These are phyloP conservation scores for Rhododendron henanense DNA, from an alignment of 148 eudicot species.

Conservation along the genomic window DNA sequence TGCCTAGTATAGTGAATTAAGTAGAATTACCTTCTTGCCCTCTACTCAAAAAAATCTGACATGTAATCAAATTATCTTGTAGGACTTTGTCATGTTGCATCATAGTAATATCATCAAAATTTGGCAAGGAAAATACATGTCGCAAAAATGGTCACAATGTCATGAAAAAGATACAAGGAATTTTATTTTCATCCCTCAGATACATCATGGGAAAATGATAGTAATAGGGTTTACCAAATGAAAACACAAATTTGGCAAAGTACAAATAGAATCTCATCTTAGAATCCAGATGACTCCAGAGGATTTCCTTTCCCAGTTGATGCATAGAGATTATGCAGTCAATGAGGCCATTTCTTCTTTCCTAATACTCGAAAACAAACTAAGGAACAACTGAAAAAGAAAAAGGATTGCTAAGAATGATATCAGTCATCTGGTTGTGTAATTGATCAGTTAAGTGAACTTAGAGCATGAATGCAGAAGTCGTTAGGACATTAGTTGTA, in stretches of 20 bases:
- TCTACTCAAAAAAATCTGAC: neutral
- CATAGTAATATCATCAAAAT: neutral
- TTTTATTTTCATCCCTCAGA: neutral
- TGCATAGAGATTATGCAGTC: constrained; percentile 38
- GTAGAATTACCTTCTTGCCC: neutral
- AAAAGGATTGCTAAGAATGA: neutral
- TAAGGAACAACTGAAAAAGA: neutral
- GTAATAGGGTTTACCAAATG: neutral
- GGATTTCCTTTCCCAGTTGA: constrained; percentile 7
- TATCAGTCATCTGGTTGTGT: constrained; percentile 1
- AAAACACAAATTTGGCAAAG: neutral
- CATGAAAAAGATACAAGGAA: neutral
- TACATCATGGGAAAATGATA: neutral
- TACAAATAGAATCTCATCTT: neutral
- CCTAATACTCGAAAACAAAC: neutral
- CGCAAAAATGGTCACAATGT: neutral
- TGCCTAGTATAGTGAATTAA: neutral
- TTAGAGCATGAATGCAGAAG: neutral
- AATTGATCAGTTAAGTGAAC: neutral
- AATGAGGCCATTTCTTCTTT: constrained; percentile 18
- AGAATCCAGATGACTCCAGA: constrained; percentile 4
- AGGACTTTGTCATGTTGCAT: neutral
- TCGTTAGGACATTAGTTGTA: constrained; percentile 44
- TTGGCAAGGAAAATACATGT: neutral
- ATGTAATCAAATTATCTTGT: neutral